phyloP scores from a whole-genome alignment of 257 asterid genomes.

The Solanum tacnaense region DNA sequence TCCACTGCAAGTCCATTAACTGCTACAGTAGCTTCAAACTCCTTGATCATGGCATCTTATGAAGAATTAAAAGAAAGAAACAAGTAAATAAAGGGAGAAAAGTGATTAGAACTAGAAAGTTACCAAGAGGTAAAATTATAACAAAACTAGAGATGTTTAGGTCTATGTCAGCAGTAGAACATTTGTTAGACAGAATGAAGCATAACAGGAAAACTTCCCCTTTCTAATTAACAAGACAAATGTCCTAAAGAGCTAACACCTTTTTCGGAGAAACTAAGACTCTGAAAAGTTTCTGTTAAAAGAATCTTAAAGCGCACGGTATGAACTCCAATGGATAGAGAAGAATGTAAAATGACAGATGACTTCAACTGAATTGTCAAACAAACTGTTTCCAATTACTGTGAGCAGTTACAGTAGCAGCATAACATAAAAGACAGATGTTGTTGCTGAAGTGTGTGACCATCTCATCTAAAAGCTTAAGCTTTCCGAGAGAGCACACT shows the following conservation, averaged over 20 bases:
- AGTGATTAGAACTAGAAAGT: slow-evolving; percentile 2
- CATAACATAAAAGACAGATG: not conserved
- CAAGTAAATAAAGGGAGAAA: not conserved
- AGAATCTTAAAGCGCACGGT: not conserved
- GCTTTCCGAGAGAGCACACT: not conserved
- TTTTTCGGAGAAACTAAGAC: not conserved
- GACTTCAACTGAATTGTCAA: not conserved
- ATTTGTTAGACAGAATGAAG: not conserved
- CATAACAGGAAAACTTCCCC: not conserved
- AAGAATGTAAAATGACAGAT: not conserved
- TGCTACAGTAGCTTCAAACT: slow-evolving; percentile 49
- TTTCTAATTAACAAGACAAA: not conserved
- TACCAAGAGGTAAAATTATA: not conserved
- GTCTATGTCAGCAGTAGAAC: not conserved
- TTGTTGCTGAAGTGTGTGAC: not conserved
- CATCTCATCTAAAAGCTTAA: not conserved
- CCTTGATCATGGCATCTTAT: slow-evolving; percentile 52
- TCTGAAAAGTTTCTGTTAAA: not conserved
- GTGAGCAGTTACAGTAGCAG: not conserved
- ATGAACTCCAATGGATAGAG: not conserved
- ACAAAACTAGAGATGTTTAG: not conserved
- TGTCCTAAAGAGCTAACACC: not conserved
- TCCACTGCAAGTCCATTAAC: slow-evolving; percentile 38
- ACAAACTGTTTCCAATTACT: not conserved
- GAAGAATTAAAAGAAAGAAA: not conserved